Percentiles rank a stretch among this genome's conserved stretches.
Conservation (phyloP, 352 stramenopile species). For the Phytophthora citricola region DNA sequence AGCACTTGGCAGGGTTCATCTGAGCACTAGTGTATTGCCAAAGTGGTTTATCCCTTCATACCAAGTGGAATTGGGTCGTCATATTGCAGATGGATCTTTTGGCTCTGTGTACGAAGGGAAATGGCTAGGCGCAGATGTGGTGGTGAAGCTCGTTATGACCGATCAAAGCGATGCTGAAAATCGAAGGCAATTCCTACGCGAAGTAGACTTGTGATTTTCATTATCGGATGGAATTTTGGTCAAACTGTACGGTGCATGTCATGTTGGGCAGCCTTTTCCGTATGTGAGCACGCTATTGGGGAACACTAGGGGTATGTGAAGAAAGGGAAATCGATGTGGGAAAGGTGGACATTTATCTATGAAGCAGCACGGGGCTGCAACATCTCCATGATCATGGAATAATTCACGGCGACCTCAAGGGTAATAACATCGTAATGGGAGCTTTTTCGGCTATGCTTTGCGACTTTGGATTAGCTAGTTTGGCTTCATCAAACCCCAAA, state of each 20-base stretch:
- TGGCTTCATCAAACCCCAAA: too few relatives aligned
- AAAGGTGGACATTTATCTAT: background rate
- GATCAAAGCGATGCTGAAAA: background rate
- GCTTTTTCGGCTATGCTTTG: background rate
- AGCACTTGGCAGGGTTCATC: too few relatives aligned
- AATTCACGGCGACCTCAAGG: background rate
- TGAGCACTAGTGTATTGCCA: background rate
- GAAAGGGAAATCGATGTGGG: background rate
- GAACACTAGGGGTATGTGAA: background rate
- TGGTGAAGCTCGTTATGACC: background rate
- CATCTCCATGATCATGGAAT: background rate
- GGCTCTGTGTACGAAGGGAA: background rate
- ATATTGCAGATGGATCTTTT: background rate
- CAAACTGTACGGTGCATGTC: slow-evolving; percentile 8
- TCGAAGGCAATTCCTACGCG: background rate
- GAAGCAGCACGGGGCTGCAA: background rate
- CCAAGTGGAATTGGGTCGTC: background rate
- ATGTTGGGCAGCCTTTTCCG: slow-evolving; percentile 5
- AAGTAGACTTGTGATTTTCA: slow-evolving; percentile 11
- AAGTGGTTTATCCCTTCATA: background rate
- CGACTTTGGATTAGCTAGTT: too few relatives aligned
- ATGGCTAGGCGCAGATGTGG: slow-evolving; percentile 1
- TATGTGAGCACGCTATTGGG: slow-evolving; percentile 7
- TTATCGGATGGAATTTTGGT: slow-evolving; percentile 6
- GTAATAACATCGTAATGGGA: background rate